phyloP scores from a whole-genome alignment of 371 early-diverging fungal genomes.

The Choanephora cucurbitarum region DNA sequence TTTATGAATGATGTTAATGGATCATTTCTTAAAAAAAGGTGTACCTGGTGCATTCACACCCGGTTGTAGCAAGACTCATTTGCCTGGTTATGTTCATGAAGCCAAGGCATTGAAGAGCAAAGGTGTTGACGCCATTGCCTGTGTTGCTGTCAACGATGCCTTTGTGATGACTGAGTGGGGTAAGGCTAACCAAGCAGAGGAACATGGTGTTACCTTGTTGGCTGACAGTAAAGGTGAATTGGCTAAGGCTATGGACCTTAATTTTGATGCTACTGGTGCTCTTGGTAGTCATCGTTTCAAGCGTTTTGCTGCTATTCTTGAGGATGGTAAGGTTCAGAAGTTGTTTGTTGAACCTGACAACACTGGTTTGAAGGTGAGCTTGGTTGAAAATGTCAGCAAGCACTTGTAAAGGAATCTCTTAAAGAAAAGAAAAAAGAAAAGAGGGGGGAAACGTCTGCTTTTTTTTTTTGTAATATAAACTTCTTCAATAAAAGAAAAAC shows the following conservation, averaged over 20 bases:
- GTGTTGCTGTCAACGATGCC: conserved; percentile 70
- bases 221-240: conserved; percentile 70
- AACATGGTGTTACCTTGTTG: conserved; percentile 52
- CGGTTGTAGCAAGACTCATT: conserved; percentile 65
- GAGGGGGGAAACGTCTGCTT: no score
- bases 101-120: conserved; percentile 57
- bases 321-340: conserved; percentile 51
- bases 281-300: conserved; percentile 69
- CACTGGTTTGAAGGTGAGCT: conserved; percentile 56
- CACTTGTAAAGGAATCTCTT: conserved; percentile 14
- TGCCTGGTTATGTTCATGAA: conserved; percentile 70
- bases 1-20: not conserved
- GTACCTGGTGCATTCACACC: conserved; percentile 72
- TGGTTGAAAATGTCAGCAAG: conserved; percentile 52
- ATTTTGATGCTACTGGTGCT: conserved; percentile 64
- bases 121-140: conserved; percentile 68
- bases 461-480: no score
- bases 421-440: no score
- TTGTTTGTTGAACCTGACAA: conserved; percentile 60
- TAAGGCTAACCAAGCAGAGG: conserved; percentile 41
- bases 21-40: conserved; percentile 10
- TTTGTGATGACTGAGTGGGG: conserved; percentile 80
- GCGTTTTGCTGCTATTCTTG: conserved; percentile 70
- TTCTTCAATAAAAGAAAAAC: no score
- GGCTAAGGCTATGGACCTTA: conserved; percentile 63